A percentile compares a stretch with the other conserved stretches of the same genome.
Conservation (phyloP, 2,329 filamentous ascomycete species). For the Diaporthe capsici region DNA sequence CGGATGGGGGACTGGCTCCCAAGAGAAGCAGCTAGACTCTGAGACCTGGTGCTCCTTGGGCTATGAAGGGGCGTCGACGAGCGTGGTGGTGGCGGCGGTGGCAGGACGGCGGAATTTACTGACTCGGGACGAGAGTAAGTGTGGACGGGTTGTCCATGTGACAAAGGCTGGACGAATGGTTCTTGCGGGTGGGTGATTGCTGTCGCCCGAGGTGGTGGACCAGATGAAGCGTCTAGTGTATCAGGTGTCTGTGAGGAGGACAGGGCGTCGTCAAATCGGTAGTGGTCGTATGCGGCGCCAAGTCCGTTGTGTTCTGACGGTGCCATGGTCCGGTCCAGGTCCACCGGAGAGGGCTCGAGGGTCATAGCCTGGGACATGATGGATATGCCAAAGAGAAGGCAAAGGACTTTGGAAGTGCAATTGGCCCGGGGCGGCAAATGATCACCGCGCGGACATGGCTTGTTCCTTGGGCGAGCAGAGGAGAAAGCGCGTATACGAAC, state of each 20-base stretch:
- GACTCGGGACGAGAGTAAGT: conserved; percentile 33
- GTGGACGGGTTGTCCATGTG: conserved; percentile 28
- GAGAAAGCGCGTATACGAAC: conserved; percentile 15
- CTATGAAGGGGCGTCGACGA: conserved; percentile 45
- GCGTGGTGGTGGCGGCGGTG: conserved; percentile 31
- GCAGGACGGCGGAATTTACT: conserved; percentile 15
- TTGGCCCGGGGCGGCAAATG: conserved; percentile 36
- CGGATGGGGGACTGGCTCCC: conserved; percentile 59
- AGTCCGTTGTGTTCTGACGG: conserved; percentile 34
- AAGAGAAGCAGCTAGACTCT: conserved; percentile 49
- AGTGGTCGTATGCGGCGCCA: conserved; percentile 41
- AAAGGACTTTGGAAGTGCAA: conserved; percentile 29
- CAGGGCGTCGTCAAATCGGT: conserved; percentile 37
- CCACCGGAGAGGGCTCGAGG: conserved; percentile 34
- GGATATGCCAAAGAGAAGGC: conserved; percentile 37
- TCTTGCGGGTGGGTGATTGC: conserved; percentile 26
- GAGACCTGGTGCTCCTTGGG: conserved; percentile 49
- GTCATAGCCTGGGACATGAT: conserved; percentile 38
- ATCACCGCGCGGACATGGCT: conserved; percentile 40
- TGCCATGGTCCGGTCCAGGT: conserved; percentile 38
- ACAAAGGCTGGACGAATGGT: conserved; percentile 29
- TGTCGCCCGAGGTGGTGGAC: conserved; percentile 34
- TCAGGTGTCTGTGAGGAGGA: conserved; percentile 41
- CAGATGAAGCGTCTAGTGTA: conserved; percentile 43
- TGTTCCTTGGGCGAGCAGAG: conserved; percentile 25